Conservation (phyloP, 208 protist species). For the Angomonas desouzai region DNA sequence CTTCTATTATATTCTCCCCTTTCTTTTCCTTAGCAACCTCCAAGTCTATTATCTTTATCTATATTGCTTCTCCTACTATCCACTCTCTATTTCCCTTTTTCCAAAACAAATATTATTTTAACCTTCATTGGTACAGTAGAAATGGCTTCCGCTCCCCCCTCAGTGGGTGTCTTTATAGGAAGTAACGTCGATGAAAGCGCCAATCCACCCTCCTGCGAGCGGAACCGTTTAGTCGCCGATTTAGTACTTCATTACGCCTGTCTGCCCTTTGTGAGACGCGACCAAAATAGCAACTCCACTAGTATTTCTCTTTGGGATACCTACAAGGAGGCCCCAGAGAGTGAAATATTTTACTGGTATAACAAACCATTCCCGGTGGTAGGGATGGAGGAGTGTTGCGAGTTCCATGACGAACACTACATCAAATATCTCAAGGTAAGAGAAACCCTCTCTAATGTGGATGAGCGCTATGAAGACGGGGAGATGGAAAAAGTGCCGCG, state of each 20-base stretch:
- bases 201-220: constrained; percentile 30
- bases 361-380: constrained; percentile 21
- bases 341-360: constrained; percentile 33
- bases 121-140: neutral
- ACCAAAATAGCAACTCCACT: neutral
- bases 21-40: no score
- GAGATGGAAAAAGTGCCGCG: constrained; percentile 13
- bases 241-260: constrained; percentile 43
- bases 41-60: no score
- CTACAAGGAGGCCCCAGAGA: constrained; percentile 1
- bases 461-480: constrained; percentile 19
- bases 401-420: constrained; percentile 37
- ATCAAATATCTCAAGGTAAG: constrained; percentile 33
- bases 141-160: constrained; percentile 10
- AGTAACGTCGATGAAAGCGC: constrained; percentile 33
- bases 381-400: constrained; percentile 31
- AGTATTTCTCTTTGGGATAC: constrained; percentile 4
- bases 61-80: no score
- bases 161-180: constrained; percentile 35
- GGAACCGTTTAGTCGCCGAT: constrained; percentile 33
- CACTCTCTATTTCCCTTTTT: constrained; percentile 13
- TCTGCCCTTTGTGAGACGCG: constrained; percentile 15
- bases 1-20: no score
- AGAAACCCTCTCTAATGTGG: constrained; percentile 38
- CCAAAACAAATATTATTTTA: neutral